A percentile compares a stretch with the other conserved stretches of the same genome.
These are phyloP conservation scores for Metschnikowia henanensis DNA, from an alignment of 805 yeast genomes.

Conservation along the genomic window DNA sequence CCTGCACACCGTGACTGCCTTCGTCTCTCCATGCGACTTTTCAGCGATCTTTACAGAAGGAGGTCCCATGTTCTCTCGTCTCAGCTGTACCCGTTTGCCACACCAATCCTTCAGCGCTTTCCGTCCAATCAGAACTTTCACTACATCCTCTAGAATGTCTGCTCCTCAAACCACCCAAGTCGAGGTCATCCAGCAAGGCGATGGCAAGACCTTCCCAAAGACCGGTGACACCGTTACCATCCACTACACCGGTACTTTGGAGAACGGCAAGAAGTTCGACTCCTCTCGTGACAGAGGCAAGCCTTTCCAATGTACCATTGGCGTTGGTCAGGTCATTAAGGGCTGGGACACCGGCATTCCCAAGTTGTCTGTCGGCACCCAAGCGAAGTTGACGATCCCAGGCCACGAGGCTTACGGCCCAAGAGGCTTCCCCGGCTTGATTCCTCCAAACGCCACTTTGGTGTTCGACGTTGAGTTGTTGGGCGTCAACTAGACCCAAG, in stretches of 20 bases:
- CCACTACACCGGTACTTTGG: slow-evolving; percentile 94
- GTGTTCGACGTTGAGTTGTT: slow-evolving; percentile 79
- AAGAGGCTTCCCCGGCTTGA: slow-evolving; percentile 95
- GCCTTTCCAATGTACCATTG: slow-evolving; percentile 92
- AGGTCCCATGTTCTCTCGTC: slow-evolving; percentile 12
- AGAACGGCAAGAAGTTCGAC: slow-evolving; percentile 94
- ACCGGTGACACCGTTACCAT: slow-evolving; percentile 87
- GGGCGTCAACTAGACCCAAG: slow-evolving; percentile 43
- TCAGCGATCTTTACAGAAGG: neutral
- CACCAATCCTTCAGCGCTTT: slow-evolving; percentile 10
- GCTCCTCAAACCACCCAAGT: slow-evolving; percentile 42
- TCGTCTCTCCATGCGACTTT: slow-evolving; percentile 4
- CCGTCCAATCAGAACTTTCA: slow-evolving; percentile 10
- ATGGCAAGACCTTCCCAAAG: slow-evolving; percentile 84
- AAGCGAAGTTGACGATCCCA: slow-evolving; percentile 89
- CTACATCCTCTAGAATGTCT: slow-evolving; percentile 27
- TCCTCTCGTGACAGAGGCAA: slow-evolving; percentile 93
- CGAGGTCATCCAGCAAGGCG: slow-evolving; percentile 59
- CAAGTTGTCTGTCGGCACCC: slow-evolving; percentile 87
- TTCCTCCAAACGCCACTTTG: slow-evolving; percentile 95
- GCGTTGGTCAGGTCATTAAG: slow-evolving; percentile 94
- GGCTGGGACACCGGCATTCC: slow-evolving; percentile 98
- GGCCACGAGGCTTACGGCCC: slow-evolving; percentile 92
- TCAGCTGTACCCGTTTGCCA: slow-evolving; percentile 12
- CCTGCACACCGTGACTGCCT: slow-evolving; percentile 1